Conservation (phyloP, 169 alveolate species). For the Theileria sp. region DNA sequence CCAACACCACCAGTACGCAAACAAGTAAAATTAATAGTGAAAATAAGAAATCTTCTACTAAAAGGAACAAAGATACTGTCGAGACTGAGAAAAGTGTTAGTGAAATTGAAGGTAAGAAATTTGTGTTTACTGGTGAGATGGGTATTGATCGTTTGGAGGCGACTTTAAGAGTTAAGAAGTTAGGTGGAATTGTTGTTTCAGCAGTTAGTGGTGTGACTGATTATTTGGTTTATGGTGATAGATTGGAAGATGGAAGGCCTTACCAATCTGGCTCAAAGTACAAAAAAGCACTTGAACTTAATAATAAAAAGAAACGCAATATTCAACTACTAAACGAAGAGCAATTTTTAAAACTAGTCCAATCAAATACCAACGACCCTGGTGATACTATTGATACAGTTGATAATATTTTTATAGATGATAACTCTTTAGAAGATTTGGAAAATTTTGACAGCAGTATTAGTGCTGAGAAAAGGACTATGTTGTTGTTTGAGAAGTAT, state of each 20-base stretch:
- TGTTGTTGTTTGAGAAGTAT: conserved; percentile 81
- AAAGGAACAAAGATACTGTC: neutral
- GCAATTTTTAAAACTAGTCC: conserved; percentile 73
- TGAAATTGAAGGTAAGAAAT: conserved; percentile 60
- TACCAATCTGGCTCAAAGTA: conserved; percentile 87
- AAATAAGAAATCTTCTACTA: neutral
- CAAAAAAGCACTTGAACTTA: conserved; percentile 76
- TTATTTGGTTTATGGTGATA: conserved; percentile 87
- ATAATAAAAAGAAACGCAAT: conserved; percentile 44
- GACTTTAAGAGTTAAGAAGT: conserved; percentile 73
- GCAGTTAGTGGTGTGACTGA: conserved; percentile 88
- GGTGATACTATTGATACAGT: neutral
- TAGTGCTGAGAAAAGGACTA: neutral
- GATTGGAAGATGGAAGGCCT: conserved; percentile 93
- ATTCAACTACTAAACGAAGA: conserved; percentile 76
- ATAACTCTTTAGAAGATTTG: neutral
- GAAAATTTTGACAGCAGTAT: neutral
- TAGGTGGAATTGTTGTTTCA: conserved; percentile 88
- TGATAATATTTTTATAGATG: neutral
- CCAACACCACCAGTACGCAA: neutral
- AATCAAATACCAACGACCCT: conserved; percentile 42
- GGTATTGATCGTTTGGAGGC: conserved; percentile 77
- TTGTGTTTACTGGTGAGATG: conserved; percentile 87
- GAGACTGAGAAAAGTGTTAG: neutral
- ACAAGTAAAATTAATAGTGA: too few species aligned